These are phyloP conservation scores for Thinopyrum elongatum DNA, from an alignment of 176 grass and related monocot species.

Conservation along the genomic window DNA sequence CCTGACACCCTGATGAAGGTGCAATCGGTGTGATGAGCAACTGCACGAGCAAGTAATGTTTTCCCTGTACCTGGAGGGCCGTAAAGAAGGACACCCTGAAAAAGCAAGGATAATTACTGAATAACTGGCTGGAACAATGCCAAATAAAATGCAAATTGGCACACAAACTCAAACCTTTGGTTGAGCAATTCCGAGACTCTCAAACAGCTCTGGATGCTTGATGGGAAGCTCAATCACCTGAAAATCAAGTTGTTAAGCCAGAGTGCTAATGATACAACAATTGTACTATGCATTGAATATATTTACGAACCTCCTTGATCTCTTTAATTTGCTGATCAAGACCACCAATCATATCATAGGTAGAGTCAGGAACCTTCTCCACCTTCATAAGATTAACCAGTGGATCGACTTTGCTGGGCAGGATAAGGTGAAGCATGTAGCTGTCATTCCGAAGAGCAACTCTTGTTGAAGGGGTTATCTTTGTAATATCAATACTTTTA, in stretches of 20 bases:
- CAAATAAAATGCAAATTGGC: neutral
- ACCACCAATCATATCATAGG: constrained; percentile 98
- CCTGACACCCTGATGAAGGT: constrained; percentile 99
- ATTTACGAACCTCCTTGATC: constrained; percentile 78
- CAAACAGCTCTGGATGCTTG: constrained; percentile 94
- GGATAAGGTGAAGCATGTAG: constrained; percentile 77
- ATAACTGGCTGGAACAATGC: neutral
- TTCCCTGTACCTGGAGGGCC: constrained; percentile 98
- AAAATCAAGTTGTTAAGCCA: constrained; percentile 21
- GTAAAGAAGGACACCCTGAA: constrained; percentile 91
- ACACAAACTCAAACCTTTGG: constrained; percentile 71
- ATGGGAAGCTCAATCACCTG: constrained; percentile 99
- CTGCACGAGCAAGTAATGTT: constrained; percentile 87
- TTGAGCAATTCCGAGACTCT: constrained; percentile 93
- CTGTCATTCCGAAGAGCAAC: constrained; percentile 90
- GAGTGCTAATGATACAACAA: neutral
- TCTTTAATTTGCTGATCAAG: constrained; percentile 99
- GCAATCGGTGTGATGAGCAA: constrained; percentile 98
- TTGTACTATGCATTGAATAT: neutral
- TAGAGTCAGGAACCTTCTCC: constrained; percentile 98
- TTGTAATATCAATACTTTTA: constrained; percentile 86
- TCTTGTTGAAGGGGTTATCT: constrained; percentile 80
- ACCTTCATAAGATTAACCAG: constrained; percentile 98
- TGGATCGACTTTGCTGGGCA: constrained; percentile 93
- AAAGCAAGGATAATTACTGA: neutral